Base-by-base conservation (phyloP, 1,284 basidiomycete species). In the Limonomyces culmigenus region DNA sequence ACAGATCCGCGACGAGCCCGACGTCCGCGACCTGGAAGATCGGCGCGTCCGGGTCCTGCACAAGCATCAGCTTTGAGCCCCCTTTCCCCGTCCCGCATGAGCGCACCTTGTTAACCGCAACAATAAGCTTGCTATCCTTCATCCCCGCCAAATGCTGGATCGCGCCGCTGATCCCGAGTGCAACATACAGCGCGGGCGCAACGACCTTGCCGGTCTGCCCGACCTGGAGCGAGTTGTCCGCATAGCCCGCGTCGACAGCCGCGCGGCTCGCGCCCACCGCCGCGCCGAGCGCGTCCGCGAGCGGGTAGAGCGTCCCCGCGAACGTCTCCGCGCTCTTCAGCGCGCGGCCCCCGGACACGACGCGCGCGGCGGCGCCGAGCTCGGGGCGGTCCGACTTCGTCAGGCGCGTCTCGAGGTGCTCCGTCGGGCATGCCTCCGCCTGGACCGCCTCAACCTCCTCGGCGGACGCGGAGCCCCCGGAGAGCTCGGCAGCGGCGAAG, bases 131-230 rank as follows among this genome's bases (percentile, higher is more conserved):
- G 14, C 86, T 91, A 56, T 98, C 95, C 58, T 98, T 98, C 95
- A 98, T 99, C 20, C 95, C 95, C 19, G 95, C 95, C 42, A 98
- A 65, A 64, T 98, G 95, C 60, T 99, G 95, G 49, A 98, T 98
- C 16, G 91, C 95, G 32, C 95, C 95, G 19, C 88, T 95, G 50
- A 99, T 98, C 42, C 95, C 95, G 34, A 98, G 58, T 12, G 95
- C 95, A 52, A 98, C 70, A 59, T 98, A 98, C 39, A 98, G 63
- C 56, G 96, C 86, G 0, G 92, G 93, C 4, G 87, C 87, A 32
- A 92, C 87, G 29, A 89, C 78, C 61, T 98, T 98, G 41, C 95
- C 95, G 0, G 95, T 99, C 65, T 99, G 95, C 25, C 95, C 95
- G 19, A 99, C 95, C 63, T 99, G 95, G 39, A 97, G 57, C 5